Evolutionary conservation across 495 filamentous ascomycete genomes (phyloP).

Genomic region (Entonaema liquescens): DNA sequence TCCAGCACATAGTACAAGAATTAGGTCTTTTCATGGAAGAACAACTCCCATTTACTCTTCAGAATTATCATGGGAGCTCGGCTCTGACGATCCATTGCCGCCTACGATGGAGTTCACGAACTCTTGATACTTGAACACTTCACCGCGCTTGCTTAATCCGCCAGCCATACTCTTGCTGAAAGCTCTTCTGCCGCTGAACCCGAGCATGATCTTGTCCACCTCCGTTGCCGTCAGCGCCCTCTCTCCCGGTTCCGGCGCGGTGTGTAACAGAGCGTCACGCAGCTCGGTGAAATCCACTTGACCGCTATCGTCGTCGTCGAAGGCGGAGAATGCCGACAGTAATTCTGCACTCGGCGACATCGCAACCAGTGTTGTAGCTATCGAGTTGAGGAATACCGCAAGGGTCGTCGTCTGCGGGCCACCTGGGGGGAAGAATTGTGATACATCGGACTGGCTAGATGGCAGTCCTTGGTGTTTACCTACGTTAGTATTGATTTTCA

Average conservation of each 20-base stretch:
- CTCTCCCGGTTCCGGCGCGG: slow-evolving; percentile 77
- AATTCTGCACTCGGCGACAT: slow-evolving; percentile 81
- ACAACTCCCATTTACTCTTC: slow-evolving; percentile 42
- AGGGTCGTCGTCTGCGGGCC: slow-evolving; percentile 76
- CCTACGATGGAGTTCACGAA: slow-evolving; percentile 71
- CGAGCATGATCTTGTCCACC: slow-evolving; percentile 82
- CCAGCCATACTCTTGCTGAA: slow-evolving; percentile 66
- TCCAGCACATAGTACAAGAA: slow-evolving; percentile 5
- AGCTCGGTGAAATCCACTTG: slow-evolving; percentile 87
- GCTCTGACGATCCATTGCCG: slow-evolving; percentile 51
- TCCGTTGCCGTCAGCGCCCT: slow-evolving; percentile 73
- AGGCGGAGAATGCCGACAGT: slow-evolving; percentile 86
- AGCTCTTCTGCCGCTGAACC: slow-evolving; percentile 82
- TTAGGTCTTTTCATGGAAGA: slow-evolving; percentile 1
- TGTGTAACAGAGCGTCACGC: slow-evolving; percentile 81
- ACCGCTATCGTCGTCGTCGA: slow-evolving; percentile 94
- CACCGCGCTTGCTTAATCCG: slow-evolving; percentile 63
- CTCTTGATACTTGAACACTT: slow-evolving; percentile 81
- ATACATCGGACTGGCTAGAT: slow-evolving; percentile 64
- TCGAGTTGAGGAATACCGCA: slow-evolving; percentile 79
- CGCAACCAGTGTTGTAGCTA: slow-evolving; percentile 74
- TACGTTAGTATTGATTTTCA: slow-evolving; percentile 10
- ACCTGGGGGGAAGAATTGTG: slow-evolving; percentile 79
- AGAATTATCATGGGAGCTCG: slow-evolving; percentile 45
- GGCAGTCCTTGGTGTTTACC: slow-evolving; percentile 52